A percentile compares a stretch with the other conserved stretches of the same genome.
phyloP scores from a whole-genome alignment of 2,329 filamentous ascomycete species.

The Pseudovirgaria hyperparasitica region DNA sequence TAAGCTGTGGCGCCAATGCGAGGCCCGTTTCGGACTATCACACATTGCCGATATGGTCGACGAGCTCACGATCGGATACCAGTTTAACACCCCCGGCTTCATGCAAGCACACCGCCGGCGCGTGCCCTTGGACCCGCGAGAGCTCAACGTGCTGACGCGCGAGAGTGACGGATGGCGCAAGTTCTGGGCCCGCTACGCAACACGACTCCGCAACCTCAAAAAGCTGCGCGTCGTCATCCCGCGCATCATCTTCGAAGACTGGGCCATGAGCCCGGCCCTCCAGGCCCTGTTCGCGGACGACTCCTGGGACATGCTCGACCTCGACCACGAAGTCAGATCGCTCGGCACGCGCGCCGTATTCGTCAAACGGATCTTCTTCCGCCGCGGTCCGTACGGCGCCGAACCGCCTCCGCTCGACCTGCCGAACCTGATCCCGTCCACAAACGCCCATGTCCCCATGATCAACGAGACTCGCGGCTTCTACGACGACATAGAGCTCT shows the following conservation, averaged over 20 bases:
- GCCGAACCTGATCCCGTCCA: too few relatives aligned
- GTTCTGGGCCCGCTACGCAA: constrained; percentile 23
- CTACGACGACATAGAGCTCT: too few relatives aligned
- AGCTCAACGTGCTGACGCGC: constrained; percentile 16
- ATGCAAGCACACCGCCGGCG: too few relatives aligned
- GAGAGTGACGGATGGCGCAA: constrained; percentile 22
- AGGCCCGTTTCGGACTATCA: constrained; percentile 18
- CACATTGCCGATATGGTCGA: constrained; percentile 21
- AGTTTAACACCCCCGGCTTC: constrained; percentile 18
- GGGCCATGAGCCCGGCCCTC: constrained; percentile 13
- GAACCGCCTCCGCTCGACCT: too few relatives aligned
- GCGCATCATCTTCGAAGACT: constrained; percentile 19
- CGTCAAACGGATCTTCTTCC: constrained; percentile 21
- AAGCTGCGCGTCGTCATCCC: constrained; percentile 20
- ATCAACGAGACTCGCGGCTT: too few relatives aligned
- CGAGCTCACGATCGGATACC: constrained; percentile 23
- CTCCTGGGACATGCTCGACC: constrained; percentile 20
- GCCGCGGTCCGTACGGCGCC: too few relatives aligned
- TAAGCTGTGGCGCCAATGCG: constrained; percentile 19
- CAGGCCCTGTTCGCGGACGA: constrained; percentile 11
- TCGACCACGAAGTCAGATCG: constrained; percentile 8
- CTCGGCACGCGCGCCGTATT: constrained; percentile 10
- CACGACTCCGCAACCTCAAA: constrained; percentile 21
- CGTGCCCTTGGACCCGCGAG: constrained; percentile 13
- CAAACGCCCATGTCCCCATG: too few relatives aligned